Base-by-base conservation (phyloP, 2,329 filamentous ascomycete genomes). In the Monosporascus sp. region DNA sequence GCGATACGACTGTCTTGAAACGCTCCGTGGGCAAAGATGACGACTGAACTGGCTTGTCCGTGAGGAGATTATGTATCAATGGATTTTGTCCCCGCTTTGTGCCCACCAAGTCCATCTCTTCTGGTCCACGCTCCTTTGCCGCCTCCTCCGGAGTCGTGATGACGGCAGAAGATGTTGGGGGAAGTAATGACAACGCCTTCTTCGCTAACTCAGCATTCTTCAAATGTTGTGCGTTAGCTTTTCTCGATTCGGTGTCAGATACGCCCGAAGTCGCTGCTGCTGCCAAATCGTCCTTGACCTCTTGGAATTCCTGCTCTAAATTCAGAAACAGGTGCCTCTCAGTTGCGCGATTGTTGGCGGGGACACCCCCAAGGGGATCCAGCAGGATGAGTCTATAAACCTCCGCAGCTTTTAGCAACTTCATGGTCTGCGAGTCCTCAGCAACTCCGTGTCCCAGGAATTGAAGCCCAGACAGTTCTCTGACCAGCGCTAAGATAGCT, bases 11-110 rank as follows among this genome's bases (percentile, higher is more conserved):
- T 1, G 71, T 65, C 52, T 69, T 74, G 35, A 90, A 79, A 48
- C 89, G 80, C 41, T 85, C 82, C 7, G 85, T 78, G 0, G 94
- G 94, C 0, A 99, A 77, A 0, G 94, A 99, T 1, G 94, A 94
- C 1, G 94, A 97, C 59, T 91, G 88, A 15, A 92, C 82, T 0
- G 94, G 93, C 65, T 96, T 95, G 72, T 99, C 94, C 2, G 94
- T 99, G 9, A 99, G 80, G 1, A 99, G 82, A 63, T 97, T 97
- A 71, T 99, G 91, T 46, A 99, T 94, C 1, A 99, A 76, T 0
- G 92, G 91, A 63, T 99, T 99, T 64, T 81, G 79, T 53, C 75
- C 77, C 47, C 74, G 75, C 53, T 80, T 73, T 55, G 78, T 79
- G 27, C 73, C 74, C 2, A 77, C 72, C 20, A 76, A 79, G 74